Evolutionary conservation across 2,329 filamentous ascomycete species (phyloP), one percentile per base, ranked within the genome.

Genomic region (Chrysosporium queenslandicum): DNA sequence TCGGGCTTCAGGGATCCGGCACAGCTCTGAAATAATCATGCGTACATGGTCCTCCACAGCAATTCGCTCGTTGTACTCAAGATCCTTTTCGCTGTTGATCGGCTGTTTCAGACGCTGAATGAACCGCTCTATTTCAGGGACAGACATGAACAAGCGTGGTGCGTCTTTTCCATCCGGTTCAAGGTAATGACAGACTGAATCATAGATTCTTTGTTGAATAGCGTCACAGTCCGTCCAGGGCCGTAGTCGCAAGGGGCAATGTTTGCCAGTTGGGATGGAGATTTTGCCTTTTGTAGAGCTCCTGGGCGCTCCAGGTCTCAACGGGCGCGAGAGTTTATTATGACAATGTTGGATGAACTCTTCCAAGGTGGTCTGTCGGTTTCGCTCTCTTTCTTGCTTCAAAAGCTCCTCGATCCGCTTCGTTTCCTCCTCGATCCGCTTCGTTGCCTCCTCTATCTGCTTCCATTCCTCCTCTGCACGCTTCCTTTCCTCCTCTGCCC

Each of bases 201-300:
- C 32, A 30, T 60, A 63, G 8, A 65, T 56, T 16, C 57, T 48
- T 50, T 53, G 43, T 50, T 63, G 55, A 37, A 55, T 16, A 8
- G 12, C 32, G 53, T 53, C 30, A 46, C 58, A 65, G 30, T 62
- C 57, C 11, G 47, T 43, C 62, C 58, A 65, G 18, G 20, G 40
- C 25, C 51, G 42, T 18, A 64, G 54, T 46, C 53, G 48, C 23
- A 36, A 55, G 6, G 59, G 63, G 51, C 60, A 66, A 45, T 58
- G 54, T 52, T 64, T 64, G 20, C 59, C 58, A 6, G 48, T 59
- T 8, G 58, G 61, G 34, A 50, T 20, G 1, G 58, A 54, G 29
- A 61, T 63, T 50, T 55, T 54, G n/a, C 59, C 59, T 29, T 56
- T 61, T 11, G 61, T 64, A 30, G 58, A 63, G 46, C 53, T 53